Evolutionary conservation across 1,284 basidiomycete genomes (phyloP).

Genomic region (Microbotryomycetes sp.): DNA sequence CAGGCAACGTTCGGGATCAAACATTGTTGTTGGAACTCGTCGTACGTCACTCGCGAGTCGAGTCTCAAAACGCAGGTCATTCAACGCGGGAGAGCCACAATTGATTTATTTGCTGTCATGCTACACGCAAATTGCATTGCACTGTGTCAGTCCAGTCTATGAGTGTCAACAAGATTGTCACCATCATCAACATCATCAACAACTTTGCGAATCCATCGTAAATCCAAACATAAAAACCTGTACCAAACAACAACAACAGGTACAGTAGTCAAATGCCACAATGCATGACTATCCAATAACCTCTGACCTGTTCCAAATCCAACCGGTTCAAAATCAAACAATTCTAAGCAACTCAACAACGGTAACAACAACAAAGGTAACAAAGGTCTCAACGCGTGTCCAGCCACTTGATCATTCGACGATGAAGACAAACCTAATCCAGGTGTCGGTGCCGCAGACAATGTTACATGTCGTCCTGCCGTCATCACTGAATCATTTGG

Average conservation of each 20-base stretch:
- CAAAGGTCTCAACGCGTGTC: conserved; percentile 39
- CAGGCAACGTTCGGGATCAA: conserved; percentile 29
- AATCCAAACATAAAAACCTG: conserved; percentile 64
- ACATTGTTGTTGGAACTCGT: conserved; percentile 63
- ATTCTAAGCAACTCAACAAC: conserved; percentile 69
- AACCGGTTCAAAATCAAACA: conserved; percentile 83
- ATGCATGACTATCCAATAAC: conserved; percentile 81
- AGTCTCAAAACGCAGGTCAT: not conserved
- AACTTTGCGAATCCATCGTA: no score
- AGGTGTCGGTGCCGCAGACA: not conserved
- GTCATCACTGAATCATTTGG: not conserved
- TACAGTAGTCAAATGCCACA: conserved; percentile 88
- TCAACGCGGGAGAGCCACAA: conserved; percentile 37
- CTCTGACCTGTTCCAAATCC: conserved; percentile 43
- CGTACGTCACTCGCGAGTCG: conserved; percentile 42
- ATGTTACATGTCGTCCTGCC: not conserved
- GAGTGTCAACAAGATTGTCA: conserved; percentile 35
- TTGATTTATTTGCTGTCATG: conserved; percentile 71
- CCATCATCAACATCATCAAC: conserved; percentile 33
- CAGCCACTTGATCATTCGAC: conserved; percentile 52
- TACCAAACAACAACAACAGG: conserved; percentile 81
- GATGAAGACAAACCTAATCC: conserved; percentile 49
- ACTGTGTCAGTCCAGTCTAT: not conserved
- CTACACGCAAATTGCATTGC: conserved; percentile 45
- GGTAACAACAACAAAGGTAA: conserved; percentile 58